Conservation (phyloP, 176 grass and related monocot species). For the Ampelocalamus luodianensis region DNA sequence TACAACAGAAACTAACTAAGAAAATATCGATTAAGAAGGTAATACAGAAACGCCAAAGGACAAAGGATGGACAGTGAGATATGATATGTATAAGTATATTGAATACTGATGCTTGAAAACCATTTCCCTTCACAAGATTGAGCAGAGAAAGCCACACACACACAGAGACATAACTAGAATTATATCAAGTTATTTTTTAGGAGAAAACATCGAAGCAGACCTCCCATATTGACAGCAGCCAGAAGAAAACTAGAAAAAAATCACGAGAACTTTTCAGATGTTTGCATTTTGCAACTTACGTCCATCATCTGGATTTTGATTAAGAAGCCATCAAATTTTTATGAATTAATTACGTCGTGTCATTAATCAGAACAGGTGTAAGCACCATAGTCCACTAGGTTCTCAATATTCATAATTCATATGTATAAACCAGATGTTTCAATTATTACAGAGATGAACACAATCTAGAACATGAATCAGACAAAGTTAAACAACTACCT, state of each 20-base stretch:
- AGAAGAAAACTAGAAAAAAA: background rate
- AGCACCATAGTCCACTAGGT: background rate
- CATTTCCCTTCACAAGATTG: conserved; percentile 7
- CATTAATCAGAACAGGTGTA: conserved; percentile 5
- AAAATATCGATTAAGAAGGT: conserved; percentile 10
- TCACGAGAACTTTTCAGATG: background rate
- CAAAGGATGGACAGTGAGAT: background rate
- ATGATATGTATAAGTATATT: background rate
- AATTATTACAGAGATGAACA: conserved; percentile 2
- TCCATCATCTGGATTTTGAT: background rate
- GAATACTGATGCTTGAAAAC: background rate
- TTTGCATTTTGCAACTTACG: conserved; percentile 11
- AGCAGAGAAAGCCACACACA: background rate
- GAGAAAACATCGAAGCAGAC: background rate
- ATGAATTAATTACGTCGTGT: background rate
- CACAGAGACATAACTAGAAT: background rate
- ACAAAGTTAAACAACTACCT: conserved; percentile 51
- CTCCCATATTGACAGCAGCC: background rate
- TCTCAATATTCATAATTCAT: background rate
- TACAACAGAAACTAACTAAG: background rate
- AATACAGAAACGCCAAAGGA: background rate
- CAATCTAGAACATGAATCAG: background rate
- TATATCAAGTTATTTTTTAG: background rate
- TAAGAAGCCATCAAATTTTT: background rate
- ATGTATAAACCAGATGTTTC: conserved; percentile 6